Conservation (phyloP, 208 protist genomes). For the Acanthamoeba culbertsoni region DNA sequence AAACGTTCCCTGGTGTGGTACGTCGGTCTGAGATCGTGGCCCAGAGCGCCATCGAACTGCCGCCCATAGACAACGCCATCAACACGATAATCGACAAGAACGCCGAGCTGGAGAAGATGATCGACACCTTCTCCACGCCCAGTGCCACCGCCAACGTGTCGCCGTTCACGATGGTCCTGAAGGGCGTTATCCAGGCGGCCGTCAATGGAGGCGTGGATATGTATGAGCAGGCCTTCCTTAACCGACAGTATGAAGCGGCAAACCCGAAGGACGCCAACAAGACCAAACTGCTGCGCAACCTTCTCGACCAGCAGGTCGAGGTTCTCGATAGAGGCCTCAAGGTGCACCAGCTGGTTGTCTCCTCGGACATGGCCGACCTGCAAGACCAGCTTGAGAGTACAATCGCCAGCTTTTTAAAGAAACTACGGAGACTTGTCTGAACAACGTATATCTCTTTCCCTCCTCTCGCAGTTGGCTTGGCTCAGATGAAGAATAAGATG, state of each 20-base stretch:
- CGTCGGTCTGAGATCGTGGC: conserved; percentile 57
- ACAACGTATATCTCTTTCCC: background rate
- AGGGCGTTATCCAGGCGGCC: background rate
- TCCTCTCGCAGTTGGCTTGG: background rate
- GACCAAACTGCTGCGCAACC: background rate
- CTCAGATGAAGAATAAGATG: background rate
- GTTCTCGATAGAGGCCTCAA: background rate
- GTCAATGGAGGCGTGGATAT: background rate
- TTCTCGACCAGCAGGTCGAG: background rate
- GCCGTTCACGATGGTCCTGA: conserved; percentile 54
- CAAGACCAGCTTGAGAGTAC: conserved; percentile 26
- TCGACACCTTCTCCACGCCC: background rate
- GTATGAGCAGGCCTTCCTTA: conserved; percentile 29
- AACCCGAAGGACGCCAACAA: background rate
- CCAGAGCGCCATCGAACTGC: background rate
- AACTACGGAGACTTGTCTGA: no score
- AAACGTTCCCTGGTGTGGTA: conserved; percentile 64
- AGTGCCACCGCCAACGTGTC: background rate
- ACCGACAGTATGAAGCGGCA: background rate
- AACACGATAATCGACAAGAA: conserved; percentile 67
- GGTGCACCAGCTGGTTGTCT: conserved; percentile 9
- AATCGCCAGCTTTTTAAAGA: background rate
- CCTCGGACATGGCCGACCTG: conserved; percentile 23
- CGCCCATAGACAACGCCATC: conserved; percentile 69
- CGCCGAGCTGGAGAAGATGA: conserved; percentile 62